Conservation (phyloP, 163 green algal genomes). For the Chloromonas sp. region DNA sequence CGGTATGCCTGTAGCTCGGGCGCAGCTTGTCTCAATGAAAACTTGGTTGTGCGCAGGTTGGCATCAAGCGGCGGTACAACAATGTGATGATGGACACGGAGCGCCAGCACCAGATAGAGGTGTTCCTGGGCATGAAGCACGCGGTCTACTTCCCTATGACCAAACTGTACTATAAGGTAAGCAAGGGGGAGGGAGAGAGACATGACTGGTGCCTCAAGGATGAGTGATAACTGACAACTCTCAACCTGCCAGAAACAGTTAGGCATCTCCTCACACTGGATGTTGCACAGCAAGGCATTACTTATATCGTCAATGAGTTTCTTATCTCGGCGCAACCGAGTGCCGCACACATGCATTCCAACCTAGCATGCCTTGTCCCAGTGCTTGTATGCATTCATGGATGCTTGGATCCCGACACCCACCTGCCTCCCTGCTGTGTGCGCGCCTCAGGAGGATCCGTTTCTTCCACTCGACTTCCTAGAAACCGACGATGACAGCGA, state of each 20-base stretch:
- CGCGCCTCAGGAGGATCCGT: neutral
- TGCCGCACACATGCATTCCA: neutral
- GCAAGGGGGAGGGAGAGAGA: neutral
- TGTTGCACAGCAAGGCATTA: neutral
- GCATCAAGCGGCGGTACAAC: slow-evolving; percentile 52
- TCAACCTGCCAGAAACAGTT: too few species aligned
- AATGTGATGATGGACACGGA: slow-evolving; percentile 60
- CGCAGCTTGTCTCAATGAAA: too few species aligned
- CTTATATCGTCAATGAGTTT: neutral
- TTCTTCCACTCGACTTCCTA: slow-evolving; percentile 13
- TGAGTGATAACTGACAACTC: neutral
- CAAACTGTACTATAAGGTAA: slow-evolving; percentile 22
- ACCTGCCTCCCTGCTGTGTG: too few species aligned
- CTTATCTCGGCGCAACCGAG: neutral
- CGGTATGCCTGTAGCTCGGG: too few species aligned
- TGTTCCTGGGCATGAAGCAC: slow-evolving; percentile 33
- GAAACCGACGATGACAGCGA: slow-evolving; percentile 26
- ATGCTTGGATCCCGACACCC: too few species aligned
- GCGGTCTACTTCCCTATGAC: slow-evolving; percentile 16
- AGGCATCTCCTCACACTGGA: too few species aligned
- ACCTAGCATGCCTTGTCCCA: neutral
- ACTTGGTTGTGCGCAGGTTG: slow-evolving; percentile 2
- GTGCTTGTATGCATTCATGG: too few species aligned
- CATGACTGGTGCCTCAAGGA: neutral
- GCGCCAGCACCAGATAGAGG: slow-evolving; percentile 37